Conservation (phyloP, 1,139 yeast species). For the Lodderomyces orthopsilosis region DNA sequence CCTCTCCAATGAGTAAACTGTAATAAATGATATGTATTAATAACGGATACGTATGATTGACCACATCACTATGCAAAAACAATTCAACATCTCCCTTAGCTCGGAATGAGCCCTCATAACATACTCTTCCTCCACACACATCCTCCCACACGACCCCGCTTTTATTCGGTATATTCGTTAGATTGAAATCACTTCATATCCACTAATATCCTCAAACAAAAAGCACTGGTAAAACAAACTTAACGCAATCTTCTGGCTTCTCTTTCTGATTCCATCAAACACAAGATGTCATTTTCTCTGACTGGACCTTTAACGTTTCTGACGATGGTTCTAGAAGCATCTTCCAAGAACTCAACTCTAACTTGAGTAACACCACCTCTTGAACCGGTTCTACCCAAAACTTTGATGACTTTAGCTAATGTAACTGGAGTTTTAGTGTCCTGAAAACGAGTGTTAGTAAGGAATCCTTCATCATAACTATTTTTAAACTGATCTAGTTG, state of each 20-base stretch:
- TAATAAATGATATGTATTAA: conserved; percentile 10
- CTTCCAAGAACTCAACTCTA: conserved; percentile 99
- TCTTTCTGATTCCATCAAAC: conserved; percentile 99
- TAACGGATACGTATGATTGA: conserved; percentile 4
- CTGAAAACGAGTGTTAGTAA: conserved; percentile 23
- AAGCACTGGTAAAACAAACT: conserved; percentile 1
- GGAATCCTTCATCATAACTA: neutral
- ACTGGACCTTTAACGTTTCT: conserved; percentile 99
- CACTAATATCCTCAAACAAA: neutral
- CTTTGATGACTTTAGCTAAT: conserved; percentile 99
- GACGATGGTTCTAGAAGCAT: conserved; percentile 96
- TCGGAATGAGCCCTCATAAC: neutral
- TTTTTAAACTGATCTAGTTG: neutral
- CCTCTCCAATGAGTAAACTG: neutral
- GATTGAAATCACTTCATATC: neutral
- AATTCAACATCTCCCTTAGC: neutral
- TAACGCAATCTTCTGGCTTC: conserved; percentile 83
- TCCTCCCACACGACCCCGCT: neutral
- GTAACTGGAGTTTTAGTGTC: conserved; percentile 95
- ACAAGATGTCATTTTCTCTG: conserved; percentile 98
- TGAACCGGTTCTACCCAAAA: conserved; percentile 99
- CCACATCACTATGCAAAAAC: conserved; percentile 5
- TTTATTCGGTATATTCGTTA: neutral
- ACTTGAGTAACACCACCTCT: conserved; percentile 99
- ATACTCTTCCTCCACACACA: neutral